A percentile compares a stretch with the other conserved stretches of the same genome.
Conservation (phyloP, 768 basidiomycete genomes). For the Tulasnella sp. region DNA sequence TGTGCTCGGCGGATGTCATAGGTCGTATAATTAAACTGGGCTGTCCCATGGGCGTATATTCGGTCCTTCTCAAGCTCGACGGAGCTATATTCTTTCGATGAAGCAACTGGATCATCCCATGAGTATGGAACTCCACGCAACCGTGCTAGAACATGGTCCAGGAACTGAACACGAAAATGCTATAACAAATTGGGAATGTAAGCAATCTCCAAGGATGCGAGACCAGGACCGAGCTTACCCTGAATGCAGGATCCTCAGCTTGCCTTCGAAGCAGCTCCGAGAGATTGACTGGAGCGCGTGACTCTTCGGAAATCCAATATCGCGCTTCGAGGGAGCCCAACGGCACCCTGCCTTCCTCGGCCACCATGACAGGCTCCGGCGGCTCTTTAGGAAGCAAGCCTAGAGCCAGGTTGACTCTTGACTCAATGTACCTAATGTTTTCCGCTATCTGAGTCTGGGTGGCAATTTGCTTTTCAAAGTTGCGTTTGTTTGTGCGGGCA, state of each 20-base stretch:
- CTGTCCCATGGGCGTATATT: not conserved
- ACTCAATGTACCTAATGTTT: not conserved
- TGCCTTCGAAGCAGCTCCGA: not conserved
- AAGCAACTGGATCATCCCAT: not conserved
- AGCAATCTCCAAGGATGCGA: too few relatives aligned
- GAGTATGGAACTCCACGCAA: not conserved
- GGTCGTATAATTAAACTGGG: conserved; percentile 8
- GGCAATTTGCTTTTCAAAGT: not conserved
- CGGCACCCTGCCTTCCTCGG: too few relatives aligned
- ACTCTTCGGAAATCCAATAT: too few relatives aligned
- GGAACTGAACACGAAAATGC: not conserved
- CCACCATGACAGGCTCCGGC: too few relatives aligned
- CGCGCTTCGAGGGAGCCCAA: too few relatives aligned
- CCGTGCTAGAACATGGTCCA: not conserved
- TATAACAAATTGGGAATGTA: too few relatives aligned
- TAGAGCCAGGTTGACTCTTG: not conserved
- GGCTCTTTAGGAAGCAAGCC: not conserved
- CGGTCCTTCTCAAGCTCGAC: not conserved
- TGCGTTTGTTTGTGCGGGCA: not conserved
- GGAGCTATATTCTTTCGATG: not conserved
- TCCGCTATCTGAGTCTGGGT: not conserved
- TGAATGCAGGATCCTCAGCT: not conserved
- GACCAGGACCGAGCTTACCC: too few relatives aligned
- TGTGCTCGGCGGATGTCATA: conserved; percentile 5
- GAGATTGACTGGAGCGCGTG: too few relatives aligned